Base-by-base conservation (phyloP, 2,329 filamentous ascomycete species). In the Penicillium sp. region DNA sequence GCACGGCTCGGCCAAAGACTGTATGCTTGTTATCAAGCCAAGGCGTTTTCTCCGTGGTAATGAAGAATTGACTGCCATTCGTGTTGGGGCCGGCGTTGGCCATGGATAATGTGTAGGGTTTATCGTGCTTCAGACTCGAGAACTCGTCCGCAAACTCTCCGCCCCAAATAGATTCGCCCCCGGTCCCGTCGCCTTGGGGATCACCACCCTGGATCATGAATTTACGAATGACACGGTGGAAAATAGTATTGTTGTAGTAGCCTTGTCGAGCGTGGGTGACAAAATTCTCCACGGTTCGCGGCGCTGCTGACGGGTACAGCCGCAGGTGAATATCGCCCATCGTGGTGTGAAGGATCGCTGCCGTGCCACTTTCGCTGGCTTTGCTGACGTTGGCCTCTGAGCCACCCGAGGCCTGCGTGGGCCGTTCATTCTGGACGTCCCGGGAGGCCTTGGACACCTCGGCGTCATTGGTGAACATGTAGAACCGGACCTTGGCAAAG, bases 21-120 rank as follows among this genome's bases (percentile, higher is more conserved):
- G 90, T 96, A 63, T 98, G 92, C 64, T 95, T 95, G 47, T 84
- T 82, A 61, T 98, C 92, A 35, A 98, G 68, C 92, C 92, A 98
- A 4, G 88, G 83, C 71, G 92, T 88, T 69, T 94, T 94, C 66
- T 95, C 93, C 0, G 90, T 95, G 0, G 92, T 98, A 51, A 98
- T 95, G 57, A 98, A 98, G 62, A 98, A 98, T 62, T 98, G 92
- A 57, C 84, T 92, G 10, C 85, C 92, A 60, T 98, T 98, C 23
- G 89, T 95, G 55, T 90, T 88, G 0, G 88, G 87, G 0, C 92
- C 92, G 0, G 92, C 90, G 62, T 98, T 98, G 9, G 92, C 92
- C 92, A 98, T 98, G 61, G 85, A 93, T 41, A 96, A 74, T 0
- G 89, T 96, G 62, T 95, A 98, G 2, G 92, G 84, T 68, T 92